A percentile compares a stretch with the other conserved stretches of the same genome.
phyloP scores from a whole-genome alignment of 805 yeast species.

The Barnettozyma salicaria region DNA sequence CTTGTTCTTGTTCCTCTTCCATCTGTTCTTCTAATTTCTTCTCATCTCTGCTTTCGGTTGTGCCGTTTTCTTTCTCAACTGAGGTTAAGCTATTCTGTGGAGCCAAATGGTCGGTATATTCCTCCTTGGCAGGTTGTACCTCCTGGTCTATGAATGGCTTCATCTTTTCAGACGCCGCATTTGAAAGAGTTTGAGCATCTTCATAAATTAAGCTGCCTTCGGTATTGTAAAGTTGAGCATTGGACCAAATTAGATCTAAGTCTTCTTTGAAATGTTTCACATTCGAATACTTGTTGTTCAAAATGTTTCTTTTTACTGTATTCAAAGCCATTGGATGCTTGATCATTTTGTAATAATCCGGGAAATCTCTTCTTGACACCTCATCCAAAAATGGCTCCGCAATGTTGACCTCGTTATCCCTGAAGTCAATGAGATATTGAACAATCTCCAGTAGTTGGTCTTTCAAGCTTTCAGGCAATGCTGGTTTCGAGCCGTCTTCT shows the following conservation, averaged over 20 bases:
- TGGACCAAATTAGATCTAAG: conserved; percentile 59
- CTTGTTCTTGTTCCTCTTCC: conserved; percentile 4
- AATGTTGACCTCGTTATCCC: conserved; percentile 32
- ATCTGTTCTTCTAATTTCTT: conserved; percentile 1
- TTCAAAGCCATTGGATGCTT: conserved; percentile 69
- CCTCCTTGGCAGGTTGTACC: conserved; percentile 7
- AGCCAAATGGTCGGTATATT: too few species aligned
- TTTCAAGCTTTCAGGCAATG: too few species aligned
- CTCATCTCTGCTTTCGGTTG: conserved; percentile 5
- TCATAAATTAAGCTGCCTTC: conserved; percentile 64
- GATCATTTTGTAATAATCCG: conserved; percentile 74
- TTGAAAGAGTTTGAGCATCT: conserved; percentile 60
- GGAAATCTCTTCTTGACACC: conserved; percentile 64
- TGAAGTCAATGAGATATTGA: conserved; percentile 19
- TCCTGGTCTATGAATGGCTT: not conserved
- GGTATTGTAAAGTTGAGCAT: conserved; percentile 75
- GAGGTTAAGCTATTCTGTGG: too few species aligned
- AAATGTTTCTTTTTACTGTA: conserved; percentile 47
- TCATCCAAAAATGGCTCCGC: conserved; percentile 72
- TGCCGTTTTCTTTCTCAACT: conserved; percentile 2
- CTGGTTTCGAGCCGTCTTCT: conserved; percentile 1
- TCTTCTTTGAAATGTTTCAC: conserved; percentile 56
- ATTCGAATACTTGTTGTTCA: conserved; percentile 44
- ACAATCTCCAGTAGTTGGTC: conserved; percentile 14
- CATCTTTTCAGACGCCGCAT: conserved; percentile 35